Percentiles rank a stretch among this genome's conserved stretches.
phyloP scores from a whole-genome alignment of 2,329 filamentous ascomycete species.

The Pezicula neosporulosa region DNA sequence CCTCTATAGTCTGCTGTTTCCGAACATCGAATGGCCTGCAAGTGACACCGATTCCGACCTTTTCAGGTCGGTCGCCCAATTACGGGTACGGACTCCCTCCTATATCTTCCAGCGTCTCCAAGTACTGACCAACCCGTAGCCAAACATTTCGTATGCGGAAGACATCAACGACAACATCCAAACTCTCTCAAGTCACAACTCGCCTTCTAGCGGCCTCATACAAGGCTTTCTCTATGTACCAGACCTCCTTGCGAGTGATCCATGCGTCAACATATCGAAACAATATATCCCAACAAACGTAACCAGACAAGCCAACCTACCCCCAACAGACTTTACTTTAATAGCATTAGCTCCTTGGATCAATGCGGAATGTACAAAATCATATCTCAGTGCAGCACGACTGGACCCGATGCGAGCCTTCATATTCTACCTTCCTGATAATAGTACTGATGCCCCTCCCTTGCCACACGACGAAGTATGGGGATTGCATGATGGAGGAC shows the following conservation, averaged over 20 bases:
- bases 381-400: slow-evolving; percentile 64
- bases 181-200: slow-evolving; percentile 69
- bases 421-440: slow-evolving; percentile 59
- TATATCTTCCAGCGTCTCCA: not conserved
- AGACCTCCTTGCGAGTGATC: slow-evolving; percentile 52
- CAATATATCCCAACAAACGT: slow-evolving; percentile 72
- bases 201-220: slow-evolving; percentile 56
- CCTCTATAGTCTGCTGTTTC: slow-evolving; percentile 24
- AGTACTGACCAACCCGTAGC: slow-evolving; percentile 14
- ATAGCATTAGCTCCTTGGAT: slow-evolving; percentile 89
- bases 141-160: slow-evolving; percentile 25
- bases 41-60: slow-evolving; percentile 12
- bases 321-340: slow-evolving; percentile 64
- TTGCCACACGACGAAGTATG: slow-evolving; percentile 61
- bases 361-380: slow-evolving; percentile 65
- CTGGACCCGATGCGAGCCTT: slow-evolving; percentile 58
- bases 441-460: slow-evolving; percentile 60
- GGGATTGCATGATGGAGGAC: slow-evolving; percentile 64
- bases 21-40: slow-evolving; percentile 24
- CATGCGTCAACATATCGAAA: slow-evolving; percentile 60
- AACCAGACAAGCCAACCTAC: slow-evolving; percentile 68
- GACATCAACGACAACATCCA: slow-evolving; percentile 59
- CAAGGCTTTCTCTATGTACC: slow-evolving; percentile 86
- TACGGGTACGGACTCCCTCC: slow-evolving; percentile 17
- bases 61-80: slow-evolving; percentile 15